Percentiles rank a stretch among this genome's conserved stretches.
Evolutionary conservation across 768 basidiomycete species (phyloP).

Genomic region (Boletus insuetus): DNA sequence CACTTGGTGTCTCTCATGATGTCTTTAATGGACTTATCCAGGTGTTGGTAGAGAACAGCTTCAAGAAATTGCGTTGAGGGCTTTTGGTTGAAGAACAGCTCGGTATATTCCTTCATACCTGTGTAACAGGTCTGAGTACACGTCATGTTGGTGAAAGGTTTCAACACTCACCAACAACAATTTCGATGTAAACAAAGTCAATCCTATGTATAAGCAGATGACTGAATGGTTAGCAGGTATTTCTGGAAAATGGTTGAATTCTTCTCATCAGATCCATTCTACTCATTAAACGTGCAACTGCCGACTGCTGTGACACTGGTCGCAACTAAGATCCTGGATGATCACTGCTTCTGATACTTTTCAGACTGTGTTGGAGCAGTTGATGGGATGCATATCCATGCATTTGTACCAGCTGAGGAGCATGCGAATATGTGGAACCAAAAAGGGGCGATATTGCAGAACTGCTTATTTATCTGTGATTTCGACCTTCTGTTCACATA

Average conservation of each 20-base stretch:
- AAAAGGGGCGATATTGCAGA: constrained; percentile 19
- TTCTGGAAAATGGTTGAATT: constrained; percentile 7
- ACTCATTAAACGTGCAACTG: neutral
- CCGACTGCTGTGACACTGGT: neutral
- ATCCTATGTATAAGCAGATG: neutral
- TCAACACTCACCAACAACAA: neutral
- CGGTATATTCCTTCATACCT: constrained; percentile 11
- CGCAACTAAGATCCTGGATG: neutral
- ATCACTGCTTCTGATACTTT: constrained; percentile 3
- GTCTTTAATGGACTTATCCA: neutral
- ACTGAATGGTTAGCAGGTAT: constrained; percentile 3
- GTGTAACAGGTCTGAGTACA: constrained; percentile 5
- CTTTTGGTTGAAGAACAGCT: constrained; percentile 8
- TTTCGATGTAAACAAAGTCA: neutral
- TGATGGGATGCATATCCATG: neutral
- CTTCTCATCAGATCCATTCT: constrained; percentile 2
- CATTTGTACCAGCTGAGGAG: neutral
- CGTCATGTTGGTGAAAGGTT: constrained; percentile 5
- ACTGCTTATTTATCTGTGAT: constrained; percentile 18
- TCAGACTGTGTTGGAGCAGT: constrained; percentile 2
- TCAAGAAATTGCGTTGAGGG: neutral
- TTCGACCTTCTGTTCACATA: constrained; percentile 14
- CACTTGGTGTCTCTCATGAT: neutral
- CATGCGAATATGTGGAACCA: constrained; percentile 8
- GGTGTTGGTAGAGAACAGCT: neutral